Evolutionary conservation across 2,329 filamentous ascomycete genomes (phyloP).

Genomic region (Diaporthe velutina): DNA sequence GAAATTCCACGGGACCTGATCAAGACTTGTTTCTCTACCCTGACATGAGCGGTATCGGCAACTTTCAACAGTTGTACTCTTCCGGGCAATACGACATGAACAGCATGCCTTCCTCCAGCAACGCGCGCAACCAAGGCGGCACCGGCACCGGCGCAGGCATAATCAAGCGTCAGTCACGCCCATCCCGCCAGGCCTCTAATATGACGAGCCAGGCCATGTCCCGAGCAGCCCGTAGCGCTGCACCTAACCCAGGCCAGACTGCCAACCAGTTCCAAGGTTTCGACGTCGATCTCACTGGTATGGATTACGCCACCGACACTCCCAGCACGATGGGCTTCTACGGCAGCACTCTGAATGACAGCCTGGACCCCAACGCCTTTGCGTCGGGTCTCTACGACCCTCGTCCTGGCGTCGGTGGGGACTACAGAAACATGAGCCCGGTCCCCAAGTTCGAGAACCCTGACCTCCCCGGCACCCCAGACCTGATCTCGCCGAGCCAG

Average conservation of each 20-base stretch:
- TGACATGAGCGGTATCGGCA: neutral
- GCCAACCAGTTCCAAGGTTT: neutral
- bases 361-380: neutral
- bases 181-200: neutral
- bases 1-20: neutral
- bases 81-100: neutral
- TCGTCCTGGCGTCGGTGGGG: neutral
- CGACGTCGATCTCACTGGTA: neutral
- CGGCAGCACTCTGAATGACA: neutral
- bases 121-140: neutral
- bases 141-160: neutral
- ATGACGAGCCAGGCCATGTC: neutral
- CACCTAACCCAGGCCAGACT: neutral
- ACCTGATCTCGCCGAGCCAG: neutral
- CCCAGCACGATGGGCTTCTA: neutral
- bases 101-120: neutral
- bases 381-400: neutral
- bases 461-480: neutral
- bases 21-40: neutral
- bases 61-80: too few species aligned
- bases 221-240: neutral
- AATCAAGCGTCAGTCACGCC: neutral
- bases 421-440: neutral
- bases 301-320: neutral
- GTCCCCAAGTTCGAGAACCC: slow-evolving; percentile 11